Base-by-base conservation (phyloP, 305 asterid genomes). In the Solanum hybrid region DNA sequence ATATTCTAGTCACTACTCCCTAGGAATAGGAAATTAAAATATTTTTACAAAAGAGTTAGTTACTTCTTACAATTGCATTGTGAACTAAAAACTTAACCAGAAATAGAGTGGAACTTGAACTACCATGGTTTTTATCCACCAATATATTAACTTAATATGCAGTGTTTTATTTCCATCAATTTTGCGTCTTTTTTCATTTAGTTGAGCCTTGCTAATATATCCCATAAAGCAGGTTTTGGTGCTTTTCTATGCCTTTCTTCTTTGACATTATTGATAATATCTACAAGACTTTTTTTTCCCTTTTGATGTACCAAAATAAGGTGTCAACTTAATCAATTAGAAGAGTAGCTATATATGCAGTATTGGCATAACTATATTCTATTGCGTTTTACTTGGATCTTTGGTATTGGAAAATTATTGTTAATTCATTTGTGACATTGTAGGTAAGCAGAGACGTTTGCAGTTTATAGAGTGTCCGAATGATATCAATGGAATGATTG, bases 401-500 rank as follows among this genome's bases (percentile, higher is more conserved):
- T 14, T 84, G 5, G 87, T 31, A 51, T 51, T 20, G 75, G 40
- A 31, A 51, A 20, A 84, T 51, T 56, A 51, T 17, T 32, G 75
- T 79, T 79, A 82, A 82, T 84, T 10, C 29, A 77, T 90, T 90
- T 91, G 66, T 90, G 76, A 32, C 91, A 92, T 24, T 88, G 86
- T 88, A 97, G 99, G 99, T 88, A 96, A 97, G 94, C 93, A 95
- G 90, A 95, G 98, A 92, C 92, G 99, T 42, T 93, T 97, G 88
- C 99, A 97, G 92, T 96, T 97, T 93, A 96, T 97, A 91, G 99
- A 97, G 95, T 97, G 99, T 87, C 99, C 98, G 31, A 97, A 96
- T 94, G 99, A 97, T 92, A 97, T 97, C 90, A 97, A 96, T 93
- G 98, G 99, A 91, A 97, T 97, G 99, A 97, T 97, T 89, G 99